phyloP scores from a whole-genome alignment of 371 early-diverging fungal genomes.

The Lichtheimia corymbifera region DNA sequence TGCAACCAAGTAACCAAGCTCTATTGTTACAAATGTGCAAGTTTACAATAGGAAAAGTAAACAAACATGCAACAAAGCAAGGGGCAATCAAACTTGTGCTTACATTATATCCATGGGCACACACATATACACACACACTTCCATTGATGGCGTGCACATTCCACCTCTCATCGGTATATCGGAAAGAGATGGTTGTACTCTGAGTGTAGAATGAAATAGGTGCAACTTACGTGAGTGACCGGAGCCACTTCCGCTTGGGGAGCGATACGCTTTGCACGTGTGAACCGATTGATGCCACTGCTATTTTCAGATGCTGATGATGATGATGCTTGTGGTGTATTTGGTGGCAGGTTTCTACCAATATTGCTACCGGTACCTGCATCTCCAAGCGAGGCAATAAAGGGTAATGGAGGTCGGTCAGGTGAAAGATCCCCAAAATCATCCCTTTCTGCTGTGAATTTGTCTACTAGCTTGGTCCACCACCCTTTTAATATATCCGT shows the following conservation, averaged over 20 bases:
- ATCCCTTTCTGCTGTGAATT: background rate
- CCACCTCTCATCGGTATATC: background rate
- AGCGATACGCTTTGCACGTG: conserved; percentile 9
- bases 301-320: no score
- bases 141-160: background rate
- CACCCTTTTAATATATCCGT: background rate
- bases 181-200: background rate
- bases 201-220: background rate
- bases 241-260: conserved; percentile 10
- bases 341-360: no score
- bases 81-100: background rate
- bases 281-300: background rate
- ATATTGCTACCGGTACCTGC: background rate
- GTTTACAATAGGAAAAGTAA: conserved; percentile 4
- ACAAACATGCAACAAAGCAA: background rate
- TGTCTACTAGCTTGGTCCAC: background rate
- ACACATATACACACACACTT: background rate
- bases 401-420: conserved; percentile 13
- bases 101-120: background rate
- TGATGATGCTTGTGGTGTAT: no score
- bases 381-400: conserved; percentile 1
- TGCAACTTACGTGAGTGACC: conserved; percentile 3
- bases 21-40: background rate
- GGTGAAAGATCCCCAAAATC: conserved; percentile 14
- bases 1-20: background rate